Evolutionary conservation across 352 stramenopile genomes (phyloP).

Genomic region (Phytophthora fragariae): DNA sequence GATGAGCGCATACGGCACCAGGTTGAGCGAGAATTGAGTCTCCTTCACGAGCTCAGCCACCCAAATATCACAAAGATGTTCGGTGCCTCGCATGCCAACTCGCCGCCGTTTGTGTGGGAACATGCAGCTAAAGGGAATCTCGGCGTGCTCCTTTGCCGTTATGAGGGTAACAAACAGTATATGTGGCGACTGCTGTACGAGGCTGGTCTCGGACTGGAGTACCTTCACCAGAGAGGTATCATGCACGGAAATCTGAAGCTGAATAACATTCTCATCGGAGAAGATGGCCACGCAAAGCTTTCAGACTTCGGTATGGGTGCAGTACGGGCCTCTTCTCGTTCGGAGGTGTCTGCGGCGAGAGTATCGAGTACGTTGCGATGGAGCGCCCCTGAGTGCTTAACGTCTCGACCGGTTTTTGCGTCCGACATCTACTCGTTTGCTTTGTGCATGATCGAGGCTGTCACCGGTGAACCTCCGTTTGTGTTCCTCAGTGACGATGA

Average conservation of each 20-base stretch:
- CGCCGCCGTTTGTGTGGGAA: conserved; percentile 32
- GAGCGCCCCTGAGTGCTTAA: not conserved
- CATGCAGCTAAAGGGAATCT: conserved; percentile 31
- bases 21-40: not conserved
- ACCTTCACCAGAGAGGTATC: conserved; percentile 12
- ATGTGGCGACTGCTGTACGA: conserved; percentile 37
- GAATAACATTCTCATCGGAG: conserved; percentile 20
- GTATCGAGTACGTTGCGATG: not conserved
- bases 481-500: conserved; percentile 4
- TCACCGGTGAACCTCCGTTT: not conserved
- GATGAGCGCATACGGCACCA: not conserved
- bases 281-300: conserved; percentile 5
- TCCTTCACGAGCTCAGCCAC: conserved; percentile 33
- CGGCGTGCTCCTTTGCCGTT: not conserved
- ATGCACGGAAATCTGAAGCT: conserved; percentile 19
- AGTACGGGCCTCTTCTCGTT: not conserved
- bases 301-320: conserved; percentile 7
- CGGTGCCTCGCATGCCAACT: conserved; percentile 34
- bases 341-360: not conserved
- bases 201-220: conserved; percentile 45
- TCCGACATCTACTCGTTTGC: conserved; percentile 1
- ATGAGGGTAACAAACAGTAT: conserved; percentile 1
- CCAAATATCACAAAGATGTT: conserved; percentile 41
- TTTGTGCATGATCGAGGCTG: conserved; percentile 6
- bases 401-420: not conserved